phyloP scores from a whole-genome alignment of 192 early-diverging fungal genomes.

The Coemansia sp. region DNA sequence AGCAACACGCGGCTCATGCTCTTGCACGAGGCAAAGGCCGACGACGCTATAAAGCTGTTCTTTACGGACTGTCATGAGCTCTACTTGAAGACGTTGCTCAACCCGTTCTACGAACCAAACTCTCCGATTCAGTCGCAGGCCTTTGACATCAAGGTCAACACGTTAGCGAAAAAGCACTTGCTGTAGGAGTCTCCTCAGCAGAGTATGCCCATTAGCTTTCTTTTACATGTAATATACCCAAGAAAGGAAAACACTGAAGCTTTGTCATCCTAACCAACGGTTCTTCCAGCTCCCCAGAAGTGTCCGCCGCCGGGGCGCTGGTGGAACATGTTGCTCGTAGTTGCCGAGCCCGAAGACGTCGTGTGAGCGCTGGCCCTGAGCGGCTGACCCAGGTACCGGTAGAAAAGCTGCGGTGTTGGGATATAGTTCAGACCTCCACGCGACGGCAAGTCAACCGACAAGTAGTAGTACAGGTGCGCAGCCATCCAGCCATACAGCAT shows the following conservation, averaged over 20 bases:
- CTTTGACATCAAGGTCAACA: constrained; percentile 82
- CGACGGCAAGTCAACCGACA: constrained; percentile 67
- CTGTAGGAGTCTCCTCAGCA: constrained; percentile 31
- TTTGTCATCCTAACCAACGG: constrained; percentile 29
- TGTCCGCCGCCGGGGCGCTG: constrained; percentile 51
- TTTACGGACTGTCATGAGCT: constrained; percentile 37
- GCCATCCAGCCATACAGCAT: constrained; percentile 70
- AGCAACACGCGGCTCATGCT: constrained; percentile 75
- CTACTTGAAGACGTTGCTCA: constrained; percentile 73
- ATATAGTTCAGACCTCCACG: constrained; percentile 67
- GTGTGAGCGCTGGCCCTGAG: constrained; percentile 21
- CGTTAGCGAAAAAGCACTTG: constrained; percentile 76
- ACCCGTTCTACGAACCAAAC: constrained; percentile 91
- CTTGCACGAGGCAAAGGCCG: constrained; percentile 63
- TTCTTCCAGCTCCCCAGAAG: constrained; percentile 59
- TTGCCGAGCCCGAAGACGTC: constrained; percentile 19
- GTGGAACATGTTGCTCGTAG: constrained; percentile 12
- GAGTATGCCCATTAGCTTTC: neutral
- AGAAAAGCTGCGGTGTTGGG: constrained; percentile 66
- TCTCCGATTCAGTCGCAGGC: constrained; percentile 72
- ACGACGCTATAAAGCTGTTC: constrained; percentile 67
- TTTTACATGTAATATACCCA: neutral
- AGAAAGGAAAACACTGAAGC: neutral
- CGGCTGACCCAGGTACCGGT: constrained; percentile 51
- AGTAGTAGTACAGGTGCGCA: constrained; percentile 76